phyloP scores from a whole-genome alignment of 768 basidiomycete genomes.

The Phaeolepiota aurea region DNA sequence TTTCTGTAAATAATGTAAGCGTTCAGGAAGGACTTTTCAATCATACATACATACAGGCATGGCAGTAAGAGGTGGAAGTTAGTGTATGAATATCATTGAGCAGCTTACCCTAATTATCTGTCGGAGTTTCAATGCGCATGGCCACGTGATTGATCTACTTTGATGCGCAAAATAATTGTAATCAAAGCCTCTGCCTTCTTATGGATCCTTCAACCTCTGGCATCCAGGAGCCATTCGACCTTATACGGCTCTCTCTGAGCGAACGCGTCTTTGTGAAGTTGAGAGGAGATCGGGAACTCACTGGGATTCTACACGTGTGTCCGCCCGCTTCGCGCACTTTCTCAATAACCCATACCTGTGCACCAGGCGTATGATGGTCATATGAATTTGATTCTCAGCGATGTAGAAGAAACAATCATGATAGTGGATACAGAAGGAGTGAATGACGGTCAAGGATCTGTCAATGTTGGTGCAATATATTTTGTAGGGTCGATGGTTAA shows the following conservation, averaged over 20 bases:
- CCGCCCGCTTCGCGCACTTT: constrained; percentile 5
- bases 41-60: constrained; percentile 65
- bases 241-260: constrained; percentile 91
- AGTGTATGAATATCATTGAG: too few relatives aligned
- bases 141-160: constrained; percentile 18
- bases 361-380: constrained; percentile 97
- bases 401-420: constrained; percentile 97
- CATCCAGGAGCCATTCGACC: constrained; percentile 95
- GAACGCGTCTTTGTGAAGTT: constrained; percentile 99
- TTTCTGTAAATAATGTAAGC: constrained; percentile 43
- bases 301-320: constrained; percentile 86
- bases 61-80: constrained; percentile 15
- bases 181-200: constrained; percentile 1
- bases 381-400: constrained; percentile 97
- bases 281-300: constrained; percentile 86
- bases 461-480: constrained; percentile 43
- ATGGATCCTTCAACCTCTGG: constrained; percentile 70
- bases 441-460: constrained; percentile 45
- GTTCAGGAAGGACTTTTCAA: constrained; percentile 1
- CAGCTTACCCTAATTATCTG: not conserved
- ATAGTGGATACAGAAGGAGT: constrained; percentile 83
- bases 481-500: not conserved
- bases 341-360: constrained; percentile 6
- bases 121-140: constrained; percentile 17
- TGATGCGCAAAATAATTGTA: too few relatives aligned